Conservation (phyloP, 2,329 filamentous ascomycete species). For the Acrocalymma vagum region DNA sequence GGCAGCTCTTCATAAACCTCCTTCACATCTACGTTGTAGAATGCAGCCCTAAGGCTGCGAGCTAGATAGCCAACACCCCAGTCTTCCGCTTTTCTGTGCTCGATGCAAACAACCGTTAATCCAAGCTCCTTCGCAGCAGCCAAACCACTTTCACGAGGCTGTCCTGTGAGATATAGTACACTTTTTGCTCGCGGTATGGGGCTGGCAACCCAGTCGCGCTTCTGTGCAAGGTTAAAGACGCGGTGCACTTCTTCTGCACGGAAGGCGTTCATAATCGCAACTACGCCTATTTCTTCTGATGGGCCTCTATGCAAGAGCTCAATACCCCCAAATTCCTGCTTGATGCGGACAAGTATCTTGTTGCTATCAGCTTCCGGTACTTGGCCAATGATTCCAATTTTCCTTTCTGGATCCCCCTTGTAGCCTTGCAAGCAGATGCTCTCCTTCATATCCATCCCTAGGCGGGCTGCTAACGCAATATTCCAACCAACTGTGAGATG, state of each 20-base stretch:
- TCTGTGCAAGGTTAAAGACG: conserved; percentile 37
- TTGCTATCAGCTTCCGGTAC: conserved; percentile 17
- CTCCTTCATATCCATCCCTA: conserved; percentile 36
- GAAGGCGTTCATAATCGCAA: conserved; percentile 54
- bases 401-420: conserved; percentile 47
- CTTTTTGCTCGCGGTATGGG: conserved; percentile 24
- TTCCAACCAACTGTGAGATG: conserved; percentile 51
- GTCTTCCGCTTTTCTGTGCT: conserved; percentile 48
- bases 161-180: conserved; percentile 50
- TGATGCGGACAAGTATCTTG: conserved; percentile 25
- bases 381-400: conserved; percentile 46
- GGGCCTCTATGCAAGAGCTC: conserved; percentile 33
- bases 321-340: conserved; percentile 34
- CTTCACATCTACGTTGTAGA: conserved; percentile 38
- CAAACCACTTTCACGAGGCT: conserved; percentile 43
- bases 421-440: conserved; percentile 49
- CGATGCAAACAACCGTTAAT: conserved; percentile 49
- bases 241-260: conserved; percentile 45
- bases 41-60: conserved; percentile 32
- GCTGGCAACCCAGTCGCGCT: conserved; percentile 30
- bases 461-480: conserved; percentile 35
- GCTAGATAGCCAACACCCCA: conserved; percentile 51
- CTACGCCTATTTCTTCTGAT: conserved; percentile 29
- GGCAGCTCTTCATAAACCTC: conserved; percentile 45
- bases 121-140: conserved; percentile 38